Evolutionary conservation across 495 filamentous ascomycete genomes (phyloP).

Genomic region (Xylaria cubensis): DNA sequence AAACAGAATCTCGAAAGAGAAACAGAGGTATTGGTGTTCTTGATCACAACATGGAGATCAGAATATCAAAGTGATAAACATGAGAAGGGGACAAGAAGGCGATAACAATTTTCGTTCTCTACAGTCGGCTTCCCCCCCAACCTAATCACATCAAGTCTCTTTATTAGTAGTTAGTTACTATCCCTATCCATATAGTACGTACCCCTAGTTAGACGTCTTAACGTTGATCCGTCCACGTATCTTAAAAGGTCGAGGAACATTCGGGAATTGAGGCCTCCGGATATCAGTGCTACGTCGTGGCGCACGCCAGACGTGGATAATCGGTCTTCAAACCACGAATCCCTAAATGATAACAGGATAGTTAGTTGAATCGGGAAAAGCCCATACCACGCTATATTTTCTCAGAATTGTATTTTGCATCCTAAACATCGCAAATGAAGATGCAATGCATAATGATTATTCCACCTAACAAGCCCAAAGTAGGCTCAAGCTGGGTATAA

Average conservation of each 20-base stretch:
- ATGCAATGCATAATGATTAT: neutral
- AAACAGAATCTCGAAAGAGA: neutral
- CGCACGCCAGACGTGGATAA: neutral
- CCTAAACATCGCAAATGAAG: neutral
- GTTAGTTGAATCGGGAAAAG: neutral
- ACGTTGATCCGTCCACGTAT: neutral
- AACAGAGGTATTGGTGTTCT: neutral
- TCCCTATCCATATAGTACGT: neutral
- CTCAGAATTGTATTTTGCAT: neutral
- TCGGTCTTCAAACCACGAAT: neutral
- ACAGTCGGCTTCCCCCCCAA: neutral
- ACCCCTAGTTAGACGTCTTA: neutral
- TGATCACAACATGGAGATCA: neutral
- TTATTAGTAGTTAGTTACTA: neutral
- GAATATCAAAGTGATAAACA: neutral
- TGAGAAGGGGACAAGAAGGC: neutral
- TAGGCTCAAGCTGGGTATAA: conserved; percentile 5
- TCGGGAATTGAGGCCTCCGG: neutral
- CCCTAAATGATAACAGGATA: neutral
- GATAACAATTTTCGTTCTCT: neutral
- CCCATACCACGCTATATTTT: neutral
- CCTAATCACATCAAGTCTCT: neutral
- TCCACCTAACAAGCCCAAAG: neutral
- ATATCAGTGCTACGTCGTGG: neutral
- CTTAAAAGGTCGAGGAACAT: neutral